Evolutionary conservation across 2,329 filamentous ascomycete species (phyloP).

Genomic region (Juglanconis sp.): DNA sequence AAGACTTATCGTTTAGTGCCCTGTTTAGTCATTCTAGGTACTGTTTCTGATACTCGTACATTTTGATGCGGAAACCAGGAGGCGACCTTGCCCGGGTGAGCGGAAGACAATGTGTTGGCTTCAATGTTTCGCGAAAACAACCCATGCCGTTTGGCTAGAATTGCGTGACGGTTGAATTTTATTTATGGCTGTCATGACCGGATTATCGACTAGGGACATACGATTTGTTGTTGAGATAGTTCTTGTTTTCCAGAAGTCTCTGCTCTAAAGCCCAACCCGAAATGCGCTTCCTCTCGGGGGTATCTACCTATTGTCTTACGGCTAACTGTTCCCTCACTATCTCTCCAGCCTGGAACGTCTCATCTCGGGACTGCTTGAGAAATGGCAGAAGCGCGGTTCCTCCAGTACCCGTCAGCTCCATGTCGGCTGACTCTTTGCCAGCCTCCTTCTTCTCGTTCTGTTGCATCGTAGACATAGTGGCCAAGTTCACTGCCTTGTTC

Average conservation of each 20-base stretch:
- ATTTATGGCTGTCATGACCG: not conserved
- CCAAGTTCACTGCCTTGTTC: constrained; percentile 23
- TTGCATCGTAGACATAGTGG: constrained; percentile 13
- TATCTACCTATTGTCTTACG: not conserved
- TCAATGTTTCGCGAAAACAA: no score
- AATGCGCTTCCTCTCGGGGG: not conserved
- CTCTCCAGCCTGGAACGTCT: constrained; percentile 54
- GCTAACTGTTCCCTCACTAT: constrained; percentile 21
- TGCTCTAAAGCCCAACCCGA: not conserved
- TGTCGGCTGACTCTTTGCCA: constrained; percentile 27
- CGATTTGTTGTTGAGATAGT: no score
- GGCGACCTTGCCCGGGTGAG: no score
- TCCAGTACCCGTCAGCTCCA: constrained; percentile 75
- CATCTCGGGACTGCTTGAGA: constrained; percentile 81
- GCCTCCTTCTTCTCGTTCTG: constrained; percentile 13
- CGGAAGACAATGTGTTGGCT: no score
- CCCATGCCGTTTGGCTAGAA: no score
- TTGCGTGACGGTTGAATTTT: not conserved
- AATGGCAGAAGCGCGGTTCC: constrained; percentile 87
- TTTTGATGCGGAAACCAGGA: no score
- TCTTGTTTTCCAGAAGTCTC: not conserved
- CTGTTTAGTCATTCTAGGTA: no score
- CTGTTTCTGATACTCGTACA: no score
- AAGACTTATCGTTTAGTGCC: no score
- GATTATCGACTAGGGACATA: no score